These are phyloP conservation scores for Mollisia scopiformis DNA, from an alignment of 2,329 filamentous ascomycete genomes.

Conservation along the genomic window DNA sequence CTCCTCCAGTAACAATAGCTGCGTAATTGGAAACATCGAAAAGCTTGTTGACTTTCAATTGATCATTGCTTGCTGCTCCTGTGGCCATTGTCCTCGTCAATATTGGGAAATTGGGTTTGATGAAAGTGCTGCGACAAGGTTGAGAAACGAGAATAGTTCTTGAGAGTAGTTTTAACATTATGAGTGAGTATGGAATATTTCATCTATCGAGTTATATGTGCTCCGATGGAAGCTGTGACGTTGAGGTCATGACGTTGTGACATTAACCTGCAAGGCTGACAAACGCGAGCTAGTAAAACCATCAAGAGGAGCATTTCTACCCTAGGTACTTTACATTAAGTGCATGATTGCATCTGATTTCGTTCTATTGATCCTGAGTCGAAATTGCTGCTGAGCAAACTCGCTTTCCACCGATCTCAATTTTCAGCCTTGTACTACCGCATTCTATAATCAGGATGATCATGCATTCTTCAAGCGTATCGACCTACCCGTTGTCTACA, in stretches of 20 bases:
- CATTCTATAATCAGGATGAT: background rate
- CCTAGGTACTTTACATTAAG: too few relatives aligned
- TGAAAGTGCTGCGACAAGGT: constrained; percentile 7
- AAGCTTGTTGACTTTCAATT: constrained; percentile 29
- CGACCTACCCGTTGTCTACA: background rate
- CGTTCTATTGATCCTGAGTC: too few relatives aligned
- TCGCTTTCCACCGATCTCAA: background rate
- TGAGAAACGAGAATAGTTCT: background rate
- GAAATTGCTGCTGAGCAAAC: too few relatives aligned
- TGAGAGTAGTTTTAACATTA: constrained; percentile 10
- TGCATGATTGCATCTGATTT: too few relatives aligned
- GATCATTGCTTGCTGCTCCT: constrained; percentile 18
- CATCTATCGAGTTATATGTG: background rate
- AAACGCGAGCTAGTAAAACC: background rate
- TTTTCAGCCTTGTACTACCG: background rate
- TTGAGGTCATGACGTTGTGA: background rate
- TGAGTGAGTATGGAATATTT: background rate
- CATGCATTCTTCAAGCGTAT: background rate
- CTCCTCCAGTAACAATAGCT: constrained; percentile 25
- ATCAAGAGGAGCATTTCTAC: too few relatives aligned
- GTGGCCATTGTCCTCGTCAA: constrained; percentile 20
- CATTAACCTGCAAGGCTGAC: background rate
- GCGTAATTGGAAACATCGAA: constrained; percentile 25
- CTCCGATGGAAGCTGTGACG: background rate
- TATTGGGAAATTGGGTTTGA: constrained; percentile 11